A percentile compares a stretch with the other conserved stretches of the same genome.
Evolutionary conservation across 106 monocot genomes (phyloP).

Genomic region (Platanthera guangdongensis): DNA sequence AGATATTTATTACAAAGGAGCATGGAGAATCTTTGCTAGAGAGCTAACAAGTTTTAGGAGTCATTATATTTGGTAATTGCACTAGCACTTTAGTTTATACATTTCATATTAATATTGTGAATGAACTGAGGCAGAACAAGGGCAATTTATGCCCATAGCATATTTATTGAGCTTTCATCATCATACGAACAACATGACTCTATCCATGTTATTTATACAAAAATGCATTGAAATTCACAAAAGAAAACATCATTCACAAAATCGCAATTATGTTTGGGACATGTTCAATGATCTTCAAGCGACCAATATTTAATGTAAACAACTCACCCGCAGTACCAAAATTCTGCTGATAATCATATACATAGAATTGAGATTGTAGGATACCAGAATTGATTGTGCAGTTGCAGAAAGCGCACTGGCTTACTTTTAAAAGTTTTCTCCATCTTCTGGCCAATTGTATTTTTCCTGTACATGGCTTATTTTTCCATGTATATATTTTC

Average conservation of each 20-base stretch:
- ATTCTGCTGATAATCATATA: background rate
- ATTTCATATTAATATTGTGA: background rate
- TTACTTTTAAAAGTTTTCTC: too few relatives aligned
- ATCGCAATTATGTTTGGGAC: background rate
- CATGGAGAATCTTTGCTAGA: background rate
- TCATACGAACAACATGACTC: background rate
- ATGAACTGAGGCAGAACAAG: background rate
- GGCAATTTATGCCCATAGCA: background rate
- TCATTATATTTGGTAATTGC: background rate
- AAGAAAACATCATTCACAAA: background rate
- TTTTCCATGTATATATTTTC: background rate
- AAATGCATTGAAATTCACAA: background rate
- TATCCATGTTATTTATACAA: background rate
- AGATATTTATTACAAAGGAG: background rate
- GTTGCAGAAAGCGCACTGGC: too few relatives aligned
- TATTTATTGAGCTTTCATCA: conserved; percentile 1
- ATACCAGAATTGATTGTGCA: too few relatives aligned
- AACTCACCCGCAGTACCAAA: background rate
- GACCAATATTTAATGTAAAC: background rate
- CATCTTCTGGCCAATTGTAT: background rate
- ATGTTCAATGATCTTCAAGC: background rate
- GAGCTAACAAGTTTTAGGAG: background rate
- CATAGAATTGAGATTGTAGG: too few relatives aligned
- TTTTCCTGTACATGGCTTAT: background rate
- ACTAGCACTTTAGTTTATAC: background rate